Evolutionary conservation across 1,284 basidiomycete species (phyloP).

Genomic region (Pyrrhoderma noxium): DNA sequence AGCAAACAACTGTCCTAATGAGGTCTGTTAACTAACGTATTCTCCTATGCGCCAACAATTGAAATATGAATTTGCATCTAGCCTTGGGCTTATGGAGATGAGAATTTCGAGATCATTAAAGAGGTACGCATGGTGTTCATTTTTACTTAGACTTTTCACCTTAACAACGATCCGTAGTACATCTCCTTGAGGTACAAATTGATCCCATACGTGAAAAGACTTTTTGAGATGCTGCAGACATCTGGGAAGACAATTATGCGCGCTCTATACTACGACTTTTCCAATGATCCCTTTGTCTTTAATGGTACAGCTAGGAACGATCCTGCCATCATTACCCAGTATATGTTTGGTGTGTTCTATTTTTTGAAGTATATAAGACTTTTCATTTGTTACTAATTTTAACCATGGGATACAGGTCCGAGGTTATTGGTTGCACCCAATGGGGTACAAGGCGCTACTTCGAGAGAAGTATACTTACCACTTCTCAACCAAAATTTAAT

Average conservation of each 20-base stretch:
- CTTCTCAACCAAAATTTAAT: slow-evolving; percentile 22
- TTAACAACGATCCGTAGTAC: slow-evolving; percentile 24
- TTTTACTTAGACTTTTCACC: background rate
- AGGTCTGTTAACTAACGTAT: slow-evolving; percentile 24
- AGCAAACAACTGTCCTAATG: slow-evolving; percentile 35
- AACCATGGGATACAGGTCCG: slow-evolving; percentile 22
- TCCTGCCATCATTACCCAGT: slow-evolving; percentile 31
- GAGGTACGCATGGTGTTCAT: slow-evolving; percentile 22
- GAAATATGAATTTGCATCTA: slow-evolving; percentile 12
- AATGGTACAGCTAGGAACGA: slow-evolving; percentile 30
- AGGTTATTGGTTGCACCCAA: slow-evolving; percentile 33
- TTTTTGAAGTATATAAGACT: background rate
- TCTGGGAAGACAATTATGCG: slow-evolving; percentile 33
- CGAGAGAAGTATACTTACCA: slow-evolving; percentile 33
- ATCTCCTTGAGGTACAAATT: slow-evolving; percentile 34
- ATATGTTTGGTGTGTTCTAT: slow-evolving; percentile 31
- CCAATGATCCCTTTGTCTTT: slow-evolving; percentile 28
- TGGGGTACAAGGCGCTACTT: slow-evolving; percentile 26
- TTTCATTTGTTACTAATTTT: background rate
- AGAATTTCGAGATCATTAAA: slow-evolving; percentile 34
- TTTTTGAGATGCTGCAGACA: slow-evolving; percentile 31
- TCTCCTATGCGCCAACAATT: background rate
- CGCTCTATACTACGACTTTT: slow-evolving; percentile 34
- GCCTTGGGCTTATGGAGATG: slow-evolving; percentile 37
- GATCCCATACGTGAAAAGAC: slow-evolving; percentile 31